A percentile compares a stretch with the other conserved stretches of the same genome.
Conservation (phyloP, 2,329 filamentous ascomycete genomes). For the Albophoma yamanashiensis region DNA sequence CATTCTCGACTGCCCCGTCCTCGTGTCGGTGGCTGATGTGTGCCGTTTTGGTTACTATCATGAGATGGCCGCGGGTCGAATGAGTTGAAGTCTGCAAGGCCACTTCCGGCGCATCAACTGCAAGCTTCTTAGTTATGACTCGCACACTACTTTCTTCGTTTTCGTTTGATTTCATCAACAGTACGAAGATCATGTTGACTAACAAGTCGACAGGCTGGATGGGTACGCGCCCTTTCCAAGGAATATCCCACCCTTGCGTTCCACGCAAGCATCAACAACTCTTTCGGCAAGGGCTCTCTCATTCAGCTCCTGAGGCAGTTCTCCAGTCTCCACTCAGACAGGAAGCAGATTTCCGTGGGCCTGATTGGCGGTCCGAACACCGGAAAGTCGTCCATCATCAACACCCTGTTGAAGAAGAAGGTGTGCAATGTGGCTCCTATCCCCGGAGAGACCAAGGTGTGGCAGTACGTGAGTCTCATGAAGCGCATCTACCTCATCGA, state of each 20-base stretch:
- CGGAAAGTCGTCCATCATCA: conserved; percentile 95
- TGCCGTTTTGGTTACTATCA: conserved; percentile 84
- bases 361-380: conserved; percentile 75
- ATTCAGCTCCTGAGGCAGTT: conserved; percentile 92
- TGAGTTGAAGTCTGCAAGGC: conserved; percentile 90
- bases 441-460: conserved; percentile 93
- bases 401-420: conserved; percentile 88
- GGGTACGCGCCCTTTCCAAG: conserved; percentile 81
- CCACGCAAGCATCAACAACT: conserved; percentile 88
- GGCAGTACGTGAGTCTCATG: conserved; percentile 96
- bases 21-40: conserved; percentile 50
- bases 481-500: conserved; percentile 87
- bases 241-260: conserved; percentile 93
- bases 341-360: conserved; percentile 91
- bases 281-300: conserved; percentile 89
- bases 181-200: not conserved
- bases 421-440: conserved; percentile 91
- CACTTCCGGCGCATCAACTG: conserved; percentile 47
- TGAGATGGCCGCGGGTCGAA: conserved; percentile 73
- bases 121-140: conserved; percentile 98
- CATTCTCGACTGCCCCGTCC: conserved; percentile 27
- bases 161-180: conserved; percentile 9
- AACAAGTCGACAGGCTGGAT: conserved; percentile 59
- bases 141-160: conserved; percentile 46
- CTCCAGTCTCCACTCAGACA: conserved; percentile 74